These are phyloP conservation scores for Paramecium sonneborni DNA, from an alignment of 73 alveolate species.

Conservation along the genomic window DNA sequence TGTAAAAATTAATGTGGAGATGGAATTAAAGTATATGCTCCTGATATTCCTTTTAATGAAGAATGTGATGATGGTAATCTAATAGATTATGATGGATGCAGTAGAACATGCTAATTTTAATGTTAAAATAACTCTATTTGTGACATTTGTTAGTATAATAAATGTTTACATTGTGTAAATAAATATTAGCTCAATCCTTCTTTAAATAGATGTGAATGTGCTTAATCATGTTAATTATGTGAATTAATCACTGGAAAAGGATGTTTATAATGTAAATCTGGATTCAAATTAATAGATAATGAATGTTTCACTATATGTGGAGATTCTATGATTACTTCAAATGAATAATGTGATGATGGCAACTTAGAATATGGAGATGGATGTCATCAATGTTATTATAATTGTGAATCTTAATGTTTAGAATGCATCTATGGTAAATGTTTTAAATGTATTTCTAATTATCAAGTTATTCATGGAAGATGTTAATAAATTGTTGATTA, in stretches of 20 bases:
- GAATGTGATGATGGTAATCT: conserved; percentile 16
- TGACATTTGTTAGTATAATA: conserved; percentile 72
- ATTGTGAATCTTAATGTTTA: neutral
- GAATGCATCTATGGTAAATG: neutral
- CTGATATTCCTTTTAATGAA: neutral
- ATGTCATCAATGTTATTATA: neutral
- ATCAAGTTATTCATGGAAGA: neutral
- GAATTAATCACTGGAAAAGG: neutral
- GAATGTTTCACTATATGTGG: neutral
- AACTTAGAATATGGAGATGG: neutral
- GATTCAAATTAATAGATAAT: neutral
- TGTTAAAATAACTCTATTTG: conserved; percentile 27
- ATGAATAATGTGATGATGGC: neutral
- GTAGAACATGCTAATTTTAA: neutral
- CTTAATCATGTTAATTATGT: neutral
- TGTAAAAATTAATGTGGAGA: neutral
- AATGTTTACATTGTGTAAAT: conserved; percentile 73
- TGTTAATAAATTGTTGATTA: neutral
- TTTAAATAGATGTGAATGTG: neutral
- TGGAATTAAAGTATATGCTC: neutral
- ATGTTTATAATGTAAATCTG: neutral
- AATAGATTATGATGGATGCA: neutral
- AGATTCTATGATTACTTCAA: neutral
- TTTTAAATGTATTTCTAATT: neutral
- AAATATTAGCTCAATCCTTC: neutral